Evolutionary conservation across 2,329 filamentous ascomycete species (phyloP).

Genomic region (Colletotrichum spaethianum): DNA sequence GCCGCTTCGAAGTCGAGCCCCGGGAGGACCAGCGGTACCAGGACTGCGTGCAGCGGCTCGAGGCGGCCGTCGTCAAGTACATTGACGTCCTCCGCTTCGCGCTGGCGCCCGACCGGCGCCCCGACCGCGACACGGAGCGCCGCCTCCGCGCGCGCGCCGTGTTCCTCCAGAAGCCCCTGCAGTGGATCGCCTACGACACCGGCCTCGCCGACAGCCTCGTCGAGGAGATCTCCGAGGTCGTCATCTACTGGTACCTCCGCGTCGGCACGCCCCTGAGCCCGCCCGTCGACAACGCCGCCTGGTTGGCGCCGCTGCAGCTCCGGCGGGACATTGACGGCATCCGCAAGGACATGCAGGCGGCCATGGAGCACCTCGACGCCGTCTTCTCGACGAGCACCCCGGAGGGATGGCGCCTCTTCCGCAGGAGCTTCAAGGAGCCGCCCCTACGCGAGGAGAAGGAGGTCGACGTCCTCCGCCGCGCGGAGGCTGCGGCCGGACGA

Average conservation of each 20-base stretch:
- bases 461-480: not conserved
- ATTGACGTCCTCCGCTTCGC: not conserved
- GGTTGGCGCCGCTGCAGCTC: not conserved
- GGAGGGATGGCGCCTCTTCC: not conserved
- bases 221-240: not conserved
- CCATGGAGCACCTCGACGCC: not conserved
- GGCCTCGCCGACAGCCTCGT: slow-evolving; percentile 12
- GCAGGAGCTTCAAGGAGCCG: not conserved
- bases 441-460: not conserved
- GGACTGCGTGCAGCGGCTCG: not conserved
- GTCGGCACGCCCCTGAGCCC: not conserved
- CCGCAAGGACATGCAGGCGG: not conserved
- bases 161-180: slow-evolving; percentile 2
- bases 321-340: not conserved
- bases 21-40: slow-evolving; percentile 15
- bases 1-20: not conserved
- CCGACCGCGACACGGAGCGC: not conserved
- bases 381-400: not conserved
- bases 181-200: slow-evolving; percentile 14
- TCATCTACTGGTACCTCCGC: slow-evolving; percentile 19
- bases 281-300: not conserved
- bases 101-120: not conserved
- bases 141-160: slow-evolving; percentile 3
- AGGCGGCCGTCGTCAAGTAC: not conserved
- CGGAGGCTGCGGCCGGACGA: not conserved